Base-by-base conservation (phyloP, 495 filamentous ascomycete genomes). In the Neurospora sp. region DNA sequence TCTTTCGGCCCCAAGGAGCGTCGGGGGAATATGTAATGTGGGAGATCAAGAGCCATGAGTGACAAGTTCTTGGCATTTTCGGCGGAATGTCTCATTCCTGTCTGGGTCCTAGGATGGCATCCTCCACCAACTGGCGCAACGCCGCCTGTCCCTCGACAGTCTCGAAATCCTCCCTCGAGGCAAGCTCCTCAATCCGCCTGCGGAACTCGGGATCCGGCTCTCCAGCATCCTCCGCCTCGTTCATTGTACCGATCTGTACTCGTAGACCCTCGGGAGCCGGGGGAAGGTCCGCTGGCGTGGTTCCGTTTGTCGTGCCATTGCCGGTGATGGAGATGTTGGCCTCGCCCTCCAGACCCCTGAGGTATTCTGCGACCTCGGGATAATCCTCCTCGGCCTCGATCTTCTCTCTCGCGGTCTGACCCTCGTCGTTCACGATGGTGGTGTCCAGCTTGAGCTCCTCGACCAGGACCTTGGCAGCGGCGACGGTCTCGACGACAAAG, bases 401-500 rank as follows among this genome's bases (percentile, higher is more conserved):
- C 77, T 90, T 90, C 73, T 96, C 90, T 70, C 86, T 83, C 2
- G 93, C 93, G 18, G 89, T 93, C 74, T 89, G 77, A 5, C 90
- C 91, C 41, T 93, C 91, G 38, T 87, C 80, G 77, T 92, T 92
- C 72, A 79, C 86, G 69, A 88, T 84, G 44, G 82, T 84, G 40
- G 87, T 81, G 76, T 95, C 89, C 39, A 92, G 89, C 2, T 89
- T 89, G 4, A 98, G 84, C 78, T 96, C 93, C 79, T 97, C 92
- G 6, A 98, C 88, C 12, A 97, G 84, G 39, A 89, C 87, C 75
- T 88, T 88, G 40, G 95, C 95, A 23, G 92, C 87, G 4, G 91
- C 90, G 39, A 93, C 86, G 0, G 86, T 90, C 79, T 99, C 96
- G 37, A 89, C 88, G 12, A 92, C 92, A 76, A 97, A 98, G 5